Evolutionary conservation across 2,329 filamentous ascomycete species (phyloP), one percentile per base, ranked within the genome.

Genomic region (Colletotrichum camelliae): DNA sequence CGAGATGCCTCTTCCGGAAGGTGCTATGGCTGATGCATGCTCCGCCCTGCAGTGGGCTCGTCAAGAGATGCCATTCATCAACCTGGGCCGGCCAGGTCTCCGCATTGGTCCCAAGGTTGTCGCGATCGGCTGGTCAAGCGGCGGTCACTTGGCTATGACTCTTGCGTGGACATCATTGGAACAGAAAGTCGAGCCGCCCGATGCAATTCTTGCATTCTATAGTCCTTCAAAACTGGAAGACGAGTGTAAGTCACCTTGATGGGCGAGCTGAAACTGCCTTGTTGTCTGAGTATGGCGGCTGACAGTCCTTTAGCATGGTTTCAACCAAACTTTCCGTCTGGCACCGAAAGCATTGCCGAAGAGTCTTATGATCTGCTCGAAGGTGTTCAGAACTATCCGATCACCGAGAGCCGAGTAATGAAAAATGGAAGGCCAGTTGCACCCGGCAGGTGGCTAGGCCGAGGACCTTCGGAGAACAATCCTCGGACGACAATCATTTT

Each of bases 91-190:
- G 13, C 61, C 35, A 31, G 43, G 21, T 5, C 37, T 67, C 2
- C n/a, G 80, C 7, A 81, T 83, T 58, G 72, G 80, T 3, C 78
- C 84, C 0, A 80, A 77, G 5, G 81, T 88, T 1, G 85, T 86
- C 0, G 83, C 78, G 1, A 79, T 90, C 1, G 88, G 88, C 1
- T 90, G 88, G 88, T 90, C 88, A 0, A 83, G 84, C 0, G 89
- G 88, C 1, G 89, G 88, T 0, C 81, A 82, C 5, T 80, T 90
- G 0, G 88, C 88, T 1, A 83, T 89, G 83, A 81, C 85, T 0
- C 77, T 87, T 0, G 85, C 76, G 0, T 89, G 81, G 80, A 88
- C 86, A 0, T 73, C 83, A 0, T 33, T 62, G 0, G 24, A 72
- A 16, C 27, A 62, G 1, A 83, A 81, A 0, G 31, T 89, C 0